Conservation (phyloP, 75 land plant genomes). For the Pinus albicaulis region DNA sequence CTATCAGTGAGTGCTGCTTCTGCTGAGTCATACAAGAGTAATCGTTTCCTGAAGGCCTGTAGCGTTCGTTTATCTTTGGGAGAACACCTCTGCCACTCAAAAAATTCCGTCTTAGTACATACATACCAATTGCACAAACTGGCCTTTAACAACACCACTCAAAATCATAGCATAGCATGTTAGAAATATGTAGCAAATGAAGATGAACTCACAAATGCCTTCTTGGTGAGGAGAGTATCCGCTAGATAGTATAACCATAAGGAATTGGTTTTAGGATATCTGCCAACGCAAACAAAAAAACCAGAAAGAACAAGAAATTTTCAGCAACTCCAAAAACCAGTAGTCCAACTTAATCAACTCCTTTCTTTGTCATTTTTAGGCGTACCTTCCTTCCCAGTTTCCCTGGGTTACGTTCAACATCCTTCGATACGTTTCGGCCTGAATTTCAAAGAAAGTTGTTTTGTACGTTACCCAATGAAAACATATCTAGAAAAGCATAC, state of each 20-base stretch:
- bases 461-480: not conserved
- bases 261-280: conserved; percentile 86
- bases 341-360: not conserved
- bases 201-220: conserved; percentile 80
- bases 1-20: conserved; percentile 62
- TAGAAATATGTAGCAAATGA: not conserved
- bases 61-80: conserved; percentile 73
- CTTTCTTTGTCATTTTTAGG: not conserved
- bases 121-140: conserved; percentile 2
- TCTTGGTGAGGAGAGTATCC: conserved; percentile 80
- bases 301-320: not conserved
- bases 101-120: not conserved
- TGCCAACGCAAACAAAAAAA: conserved; percentile 13
- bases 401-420: conserved; percentile 78
- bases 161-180: not conserved
- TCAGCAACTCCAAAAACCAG: not conserved
- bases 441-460: conserved; percentile 17
- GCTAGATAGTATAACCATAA: conserved; percentile 87
- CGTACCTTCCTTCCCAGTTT: conserved; percentile 90
- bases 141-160: not conserved
- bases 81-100: conserved; percentile 43
- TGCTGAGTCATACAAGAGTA: conserved; percentile 62
- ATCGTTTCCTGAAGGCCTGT: conserved; percentile 72
- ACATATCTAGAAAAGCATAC: too few species aligned
- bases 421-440: conserved; percentile 88